These are phyloP conservation scores for Prunus armeniaca DNA, from an alignment of 306 rosid genomes.

Conservation along the genomic window DNA sequence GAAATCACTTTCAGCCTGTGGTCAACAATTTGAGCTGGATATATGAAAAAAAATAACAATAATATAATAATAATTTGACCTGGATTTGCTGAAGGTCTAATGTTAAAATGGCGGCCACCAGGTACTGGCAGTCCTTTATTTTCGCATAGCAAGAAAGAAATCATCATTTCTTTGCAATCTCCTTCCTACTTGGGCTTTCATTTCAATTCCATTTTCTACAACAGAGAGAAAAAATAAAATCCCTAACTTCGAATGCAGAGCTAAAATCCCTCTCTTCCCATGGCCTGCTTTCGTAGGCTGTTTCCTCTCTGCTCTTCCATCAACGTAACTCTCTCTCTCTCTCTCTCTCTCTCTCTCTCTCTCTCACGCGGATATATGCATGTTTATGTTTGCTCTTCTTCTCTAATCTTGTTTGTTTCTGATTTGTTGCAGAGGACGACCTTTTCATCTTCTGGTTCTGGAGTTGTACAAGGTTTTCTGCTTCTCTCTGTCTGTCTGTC, in stretches of 20 bases:
- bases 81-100: not conserved
- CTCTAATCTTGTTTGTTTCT: conserved; percentile 1
- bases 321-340: conserved; percentile 25
- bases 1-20: too few relatives aligned
- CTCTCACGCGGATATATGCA: not conserved
- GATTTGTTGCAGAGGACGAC: conserved; percentile 34
- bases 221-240: not conserved
- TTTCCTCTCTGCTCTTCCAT: conserved; percentile 32
- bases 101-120: not conserved
- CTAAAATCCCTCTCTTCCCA: conserved; percentile 25
- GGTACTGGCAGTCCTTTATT: not conserved
- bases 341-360: not conserved
- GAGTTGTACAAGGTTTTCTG: conserved; percentile 40
- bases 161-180: not conserved
- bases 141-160: not conserved
- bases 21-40: too few relatives aligned
- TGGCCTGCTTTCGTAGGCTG: conserved; percentile 60
- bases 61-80: too few relatives aligned
- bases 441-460: conserved; percentile 26
- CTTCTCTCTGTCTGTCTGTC: not conserved
- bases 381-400: not conserved
- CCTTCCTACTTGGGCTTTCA: not conserved
- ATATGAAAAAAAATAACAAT: too few relatives aligned
- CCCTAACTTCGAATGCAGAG: conserved; percentile 15
- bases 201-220: not conserved